These are phyloP conservation scores for Aspergillus nomiae DNA, from an alignment of 2,329 filamentous ascomycete genomes.

Conservation along the genomic window DNA sequence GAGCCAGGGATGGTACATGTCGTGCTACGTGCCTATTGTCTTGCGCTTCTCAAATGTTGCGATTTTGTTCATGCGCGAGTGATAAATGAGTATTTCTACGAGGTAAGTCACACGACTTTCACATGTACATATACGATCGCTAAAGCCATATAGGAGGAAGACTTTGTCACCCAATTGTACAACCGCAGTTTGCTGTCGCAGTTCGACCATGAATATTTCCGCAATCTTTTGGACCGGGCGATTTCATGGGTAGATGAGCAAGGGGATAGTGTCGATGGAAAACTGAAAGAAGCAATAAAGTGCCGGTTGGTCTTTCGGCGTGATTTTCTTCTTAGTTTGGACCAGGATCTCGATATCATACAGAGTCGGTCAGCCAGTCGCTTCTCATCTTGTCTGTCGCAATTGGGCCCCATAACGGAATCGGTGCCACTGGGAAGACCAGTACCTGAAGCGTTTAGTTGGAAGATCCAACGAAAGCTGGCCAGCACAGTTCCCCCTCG, in stretches of 20 bases:
- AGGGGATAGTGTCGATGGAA: constrained; percentile 34
- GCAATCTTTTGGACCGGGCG: constrained; percentile 57
- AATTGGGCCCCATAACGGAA: constrained; percentile 59
- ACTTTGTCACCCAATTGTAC: constrained; percentile 92
- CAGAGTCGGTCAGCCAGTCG: constrained; percentile 31
- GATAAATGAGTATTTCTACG: constrained; percentile 83
- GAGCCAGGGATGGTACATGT: constrained; percentile 56
- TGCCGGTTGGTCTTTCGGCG: constrained; percentile 68
- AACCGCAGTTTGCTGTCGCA: constrained; percentile 73
- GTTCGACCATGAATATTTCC: constrained; percentile 61
- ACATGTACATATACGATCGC: constrained; percentile 7
- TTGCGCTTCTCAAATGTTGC: constrained; percentile 81
- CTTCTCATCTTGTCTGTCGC: constrained; percentile 37
- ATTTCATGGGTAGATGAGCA: constrained; percentile 52
- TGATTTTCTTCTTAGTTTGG: constrained; percentile 45
- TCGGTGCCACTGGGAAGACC: constrained; percentile 64
- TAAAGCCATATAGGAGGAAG: constrained; percentile 70
- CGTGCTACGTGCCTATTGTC: constrained; percentile 80
- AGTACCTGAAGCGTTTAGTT: constrained; percentile 80
- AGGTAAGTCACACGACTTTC: constrained; percentile 56
- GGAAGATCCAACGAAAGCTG: constrained; percentile 85
- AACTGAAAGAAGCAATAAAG: constrained; percentile 58
- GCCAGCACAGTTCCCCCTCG: constrained; percentile 92
- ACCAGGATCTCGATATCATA: constrained; percentile 35
- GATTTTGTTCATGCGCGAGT: constrained; percentile 76